Conservation (phyloP, 2,329 filamentous ascomycete genomes). For the Leptographium galeiforme region DNA sequence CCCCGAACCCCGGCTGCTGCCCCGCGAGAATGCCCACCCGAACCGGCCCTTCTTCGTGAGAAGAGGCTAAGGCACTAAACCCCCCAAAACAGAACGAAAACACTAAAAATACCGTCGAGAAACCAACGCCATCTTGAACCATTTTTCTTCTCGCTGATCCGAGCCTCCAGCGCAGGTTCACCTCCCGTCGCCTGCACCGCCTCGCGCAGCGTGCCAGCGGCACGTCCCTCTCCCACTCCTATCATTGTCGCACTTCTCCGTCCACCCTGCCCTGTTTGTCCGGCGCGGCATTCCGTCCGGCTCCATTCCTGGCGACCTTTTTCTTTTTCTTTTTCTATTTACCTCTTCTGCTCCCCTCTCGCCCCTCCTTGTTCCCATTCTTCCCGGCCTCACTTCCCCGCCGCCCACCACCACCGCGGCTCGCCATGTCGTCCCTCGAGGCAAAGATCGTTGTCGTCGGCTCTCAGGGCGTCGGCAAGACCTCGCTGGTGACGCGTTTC, state of each 20-base stretch:
- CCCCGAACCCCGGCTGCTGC: background rate
- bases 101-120: background rate
- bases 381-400: background rate
- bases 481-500: slow-evolving; percentile 62
- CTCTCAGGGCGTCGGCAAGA: slow-evolving; percentile 69
- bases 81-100: background rate
- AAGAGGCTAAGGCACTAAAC: background rate
- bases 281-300: background rate
- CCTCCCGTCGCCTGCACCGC: too few relatives aligned
- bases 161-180: too few relatives aligned
- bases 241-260: too few relatives aligned
- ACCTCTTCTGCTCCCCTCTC: background rate
- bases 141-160: too few relatives aligned
- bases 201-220: too few relatives aligned
- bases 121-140: too few relatives aligned
- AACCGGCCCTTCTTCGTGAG: background rate
- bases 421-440: slow-evolving; percentile 49
- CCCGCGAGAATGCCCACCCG: background rate
- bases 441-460: slow-evolving; percentile 73
- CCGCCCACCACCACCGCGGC: background rate
- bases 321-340: background rate
- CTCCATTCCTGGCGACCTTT: background rate
- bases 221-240: too few relatives aligned
- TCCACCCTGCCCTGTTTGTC: too few relatives aligned
- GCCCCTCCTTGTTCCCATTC: background rate